Evolutionary conservation across 176 grass and related monocot genomes (phyloP).

Genomic region (Oryza brachyantha): DNA sequence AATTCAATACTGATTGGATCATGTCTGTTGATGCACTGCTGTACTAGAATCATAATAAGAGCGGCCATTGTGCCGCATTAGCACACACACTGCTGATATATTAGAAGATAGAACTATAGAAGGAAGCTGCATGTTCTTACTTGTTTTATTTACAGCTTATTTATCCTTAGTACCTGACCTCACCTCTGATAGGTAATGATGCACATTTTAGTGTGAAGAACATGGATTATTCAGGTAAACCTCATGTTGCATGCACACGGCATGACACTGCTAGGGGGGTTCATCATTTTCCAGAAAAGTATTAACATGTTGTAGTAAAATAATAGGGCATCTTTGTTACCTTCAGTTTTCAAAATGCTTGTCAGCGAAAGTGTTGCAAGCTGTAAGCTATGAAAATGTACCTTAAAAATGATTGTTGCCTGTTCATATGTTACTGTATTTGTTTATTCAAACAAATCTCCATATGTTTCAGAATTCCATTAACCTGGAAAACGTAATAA

Average conservation of each 20-base stretch:
- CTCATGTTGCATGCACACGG: background rate
- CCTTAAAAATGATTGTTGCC: too few relatives aligned
- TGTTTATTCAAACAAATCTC: background rate
- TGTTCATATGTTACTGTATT: too few relatives aligned
- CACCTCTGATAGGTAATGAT: background rate
- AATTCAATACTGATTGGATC: background rate
- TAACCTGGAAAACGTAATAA: background rate
- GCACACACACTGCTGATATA: background rate
- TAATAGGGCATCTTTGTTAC: background rate
- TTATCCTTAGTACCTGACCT: background rate
- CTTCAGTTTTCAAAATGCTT: background rate
- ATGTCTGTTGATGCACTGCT: background rate
- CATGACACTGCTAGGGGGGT: background rate
- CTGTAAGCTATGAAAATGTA: too few relatives aligned
- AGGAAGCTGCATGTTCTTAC: background rate
- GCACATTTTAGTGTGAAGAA: background rate
- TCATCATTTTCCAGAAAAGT: background rate
- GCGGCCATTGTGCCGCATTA: background rate
- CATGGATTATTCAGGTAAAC: background rate
- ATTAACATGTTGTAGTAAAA: background rate
- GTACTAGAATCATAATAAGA: background rate
- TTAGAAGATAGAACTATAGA: conserved; percentile 8
- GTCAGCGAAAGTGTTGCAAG: too few relatives aligned
- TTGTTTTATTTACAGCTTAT: background rate
- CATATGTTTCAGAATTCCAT: background rate